Conservation (phyloP, 1,284 basidiomycete species). For the Mycena citricolor region DNA sequence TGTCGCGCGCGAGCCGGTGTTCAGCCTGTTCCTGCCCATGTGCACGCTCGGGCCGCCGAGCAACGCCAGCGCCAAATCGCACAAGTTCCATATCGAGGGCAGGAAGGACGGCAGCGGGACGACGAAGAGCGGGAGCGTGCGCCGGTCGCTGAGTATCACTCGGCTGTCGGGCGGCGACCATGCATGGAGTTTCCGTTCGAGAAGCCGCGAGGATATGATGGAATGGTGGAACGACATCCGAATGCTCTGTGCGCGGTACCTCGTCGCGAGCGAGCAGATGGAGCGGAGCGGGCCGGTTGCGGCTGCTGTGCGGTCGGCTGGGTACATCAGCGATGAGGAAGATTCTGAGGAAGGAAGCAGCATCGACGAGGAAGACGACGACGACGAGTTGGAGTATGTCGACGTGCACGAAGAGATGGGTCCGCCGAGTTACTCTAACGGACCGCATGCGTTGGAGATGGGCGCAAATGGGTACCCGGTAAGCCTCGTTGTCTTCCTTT, state of each 20-base stretch:
- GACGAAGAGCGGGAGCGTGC: slow-evolving; percentile 54
- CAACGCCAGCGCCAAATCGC: slow-evolving; percentile 64
- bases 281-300: slow-evolving; percentile 92
- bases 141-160: slow-evolving; percentile 39
- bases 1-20: slow-evolving; percentile 65
- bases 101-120: slow-evolving; percentile 79
- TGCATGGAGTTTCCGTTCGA: slow-evolving; percentile 90
- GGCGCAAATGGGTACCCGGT: slow-evolving; percentile 75
- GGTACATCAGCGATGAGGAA: slow-evolving; percentile 23
- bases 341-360: slow-evolving; percentile 63
- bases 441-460: slow-evolving; percentile 47
- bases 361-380: slow-evolving; percentile 69
- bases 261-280: slow-evolving; percentile 93
- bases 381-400: slow-evolving; percentile 36
- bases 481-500: slow-evolving; percentile 35
- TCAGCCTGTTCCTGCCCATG: slow-evolving; percentile 90
- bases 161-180: slow-evolving; percentile 44
- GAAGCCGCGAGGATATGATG: slow-evolving; percentile 97
- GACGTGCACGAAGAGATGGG: slow-evolving; percentile 41
- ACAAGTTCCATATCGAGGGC: slow-evolving; percentile 98
- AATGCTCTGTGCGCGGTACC: slow-evolving; percentile 95
- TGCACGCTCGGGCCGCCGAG: slow-evolving; percentile 97
- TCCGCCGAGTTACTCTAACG: slow-evolving; percentile 51
- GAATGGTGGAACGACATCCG: slow-evolving; percentile 99
- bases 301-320: slow-evolving; percentile 76